Base-by-base conservation (phyloP, 2,329 filamentous ascomycete genomes). In the Rhynchosporium agropyri region DNA sequence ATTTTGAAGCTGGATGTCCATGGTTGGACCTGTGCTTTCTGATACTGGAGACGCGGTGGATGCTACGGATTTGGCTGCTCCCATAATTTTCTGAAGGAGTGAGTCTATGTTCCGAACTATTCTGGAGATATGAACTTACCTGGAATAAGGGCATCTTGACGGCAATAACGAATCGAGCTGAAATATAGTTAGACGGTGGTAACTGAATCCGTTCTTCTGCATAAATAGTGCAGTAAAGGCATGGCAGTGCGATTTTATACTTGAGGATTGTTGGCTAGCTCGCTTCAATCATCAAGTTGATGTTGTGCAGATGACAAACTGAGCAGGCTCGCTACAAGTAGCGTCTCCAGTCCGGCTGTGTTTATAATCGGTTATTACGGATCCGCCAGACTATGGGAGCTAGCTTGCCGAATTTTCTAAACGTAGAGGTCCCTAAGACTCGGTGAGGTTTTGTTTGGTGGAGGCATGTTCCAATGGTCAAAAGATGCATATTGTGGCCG, bases 1-100 rank as follows among this genome's bases (percentile, higher is more conserved):
- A 77, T 92, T 92, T 69, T 83, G 79, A 36, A 92, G 76, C 12
- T 83, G 80, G 64, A 92, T 81, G 59, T 83, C 78, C 58, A 90
- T 77, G 8, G 83, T 86, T 13, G 54, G 48, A 9, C 53, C 43
- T 36, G 58, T 53, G 20, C 29, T 28, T 40, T 26, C 46, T 8
- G 48, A 28, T 3, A 28, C 1, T 9, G 28, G 28, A 9, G 43
- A 10, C 3, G 45, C 4, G 36, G 10, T 26, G 28, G 55, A 38
- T 58, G 28, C 29, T 13, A 43, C 29, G n/a, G 45, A 46, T 33
- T 43, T 45, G 7, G 38, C 54, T 57, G 54, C 54, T 12, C 42
- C 38, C 15, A 57, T 26, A 6, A 45, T 46, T 45, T 57, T 54
- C 51, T 54, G 4, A 10, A 3, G 36, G 28, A 1, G 3, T 46